These are phyloP conservation scores for Russula olivacea DNA, from an alignment of 768 basidiomycete species.

Conservation along the genomic window DNA sequence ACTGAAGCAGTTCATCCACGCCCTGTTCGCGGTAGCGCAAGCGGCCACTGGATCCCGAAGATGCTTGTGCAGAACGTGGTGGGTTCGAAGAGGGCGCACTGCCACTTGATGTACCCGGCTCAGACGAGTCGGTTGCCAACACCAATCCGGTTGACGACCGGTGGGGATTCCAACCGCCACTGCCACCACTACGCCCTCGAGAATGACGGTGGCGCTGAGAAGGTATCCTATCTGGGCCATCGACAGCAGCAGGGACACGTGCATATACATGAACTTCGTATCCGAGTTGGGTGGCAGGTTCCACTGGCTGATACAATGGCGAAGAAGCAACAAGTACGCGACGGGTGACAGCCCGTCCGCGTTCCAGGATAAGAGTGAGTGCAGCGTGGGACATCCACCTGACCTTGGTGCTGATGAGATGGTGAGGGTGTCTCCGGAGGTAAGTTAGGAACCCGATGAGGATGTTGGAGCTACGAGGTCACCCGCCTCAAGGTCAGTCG, in stretches of 20 bases:
- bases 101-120: constrained; percentile 26
- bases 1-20: constrained; percentile 89
- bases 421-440: constrained; percentile 50
- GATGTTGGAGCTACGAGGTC: constrained; percentile 66
- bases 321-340: constrained; percentile 77
- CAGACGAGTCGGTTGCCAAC: constrained; percentile 32
- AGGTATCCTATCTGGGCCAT: constrained; percentile 51
- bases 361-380: constrained; percentile 71
- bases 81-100: constrained; percentile 24
- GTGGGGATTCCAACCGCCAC: constrained; percentile 20
- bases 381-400: constrained; percentile 71
- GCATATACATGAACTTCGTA: constrained; percentile 68
- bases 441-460: constrained; percentile 75
- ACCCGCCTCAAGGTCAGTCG: neutral
- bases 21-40: constrained; percentile 83
- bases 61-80: constrained; percentile 20
- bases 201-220: constrained; percentile 29
- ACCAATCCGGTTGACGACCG: constrained; percentile 25
- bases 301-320: constrained; percentile 79
- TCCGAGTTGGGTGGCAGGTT: constrained; percentile 61
- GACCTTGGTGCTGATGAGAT: constrained; percentile 33
- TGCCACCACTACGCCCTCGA: constrained; percentile 21
- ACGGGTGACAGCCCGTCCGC: constrained; percentile 68
- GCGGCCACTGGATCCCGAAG: constrained; percentile 31
- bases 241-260: constrained; percentile 63